Base-by-base conservation (phyloP, 2,329 filamentous ascomycete species). In the Calonectria hongkongensis region DNA sequence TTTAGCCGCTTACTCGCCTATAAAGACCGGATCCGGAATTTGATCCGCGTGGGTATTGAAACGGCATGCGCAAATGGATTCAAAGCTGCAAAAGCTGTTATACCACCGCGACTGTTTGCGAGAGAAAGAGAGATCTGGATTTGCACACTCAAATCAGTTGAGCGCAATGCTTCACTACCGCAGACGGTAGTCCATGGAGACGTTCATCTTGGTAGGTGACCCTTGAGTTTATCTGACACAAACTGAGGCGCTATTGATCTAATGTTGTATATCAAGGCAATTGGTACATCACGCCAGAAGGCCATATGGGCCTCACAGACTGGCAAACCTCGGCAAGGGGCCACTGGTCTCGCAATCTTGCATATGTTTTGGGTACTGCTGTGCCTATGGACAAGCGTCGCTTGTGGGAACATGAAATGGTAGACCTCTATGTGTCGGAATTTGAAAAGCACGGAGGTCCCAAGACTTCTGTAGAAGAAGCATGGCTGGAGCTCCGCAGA, bases 281-380 rank as follows among this genome's bases (percentile, higher is more conserved):
- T 36, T 56, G 51, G 51, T 56, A 56, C 30, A 56, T 56, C 4
- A 56, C 9, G 2, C 9, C 51, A 16, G 21, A 33, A 18, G 28
- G 30, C 10, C 18, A 4, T 36, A 36, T 56, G 51, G 51, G 51
- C 3, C 51, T 56, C 28, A 36, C 51, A 36, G 51, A 56, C 36
- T 56, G 51, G 51, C 51, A 56, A 30, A 30, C 51, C 28, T 36
- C 21, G 28, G 18, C 51, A 36, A n/a, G 51, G 13, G 51, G 51
- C n/a, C 51, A 56, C 30, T 56, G 51, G 51, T 56, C 51, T 56
- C 51, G 51, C 9, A 28, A 56, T 18, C 51, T 56, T 56, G 51
- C 51, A 10, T 56, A 56, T 18, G 28, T 56, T 1, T 36, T 56
- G 10, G 51, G 51, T 18, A 56, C 51, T 18, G 51, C 28, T 21